Percentiles rank a stretch among this genome's conserved stretches.
phyloP scores from a whole-genome alignment of 2,329 filamentous ascomycete genomes.

The Nemania diffusa region DNA sequence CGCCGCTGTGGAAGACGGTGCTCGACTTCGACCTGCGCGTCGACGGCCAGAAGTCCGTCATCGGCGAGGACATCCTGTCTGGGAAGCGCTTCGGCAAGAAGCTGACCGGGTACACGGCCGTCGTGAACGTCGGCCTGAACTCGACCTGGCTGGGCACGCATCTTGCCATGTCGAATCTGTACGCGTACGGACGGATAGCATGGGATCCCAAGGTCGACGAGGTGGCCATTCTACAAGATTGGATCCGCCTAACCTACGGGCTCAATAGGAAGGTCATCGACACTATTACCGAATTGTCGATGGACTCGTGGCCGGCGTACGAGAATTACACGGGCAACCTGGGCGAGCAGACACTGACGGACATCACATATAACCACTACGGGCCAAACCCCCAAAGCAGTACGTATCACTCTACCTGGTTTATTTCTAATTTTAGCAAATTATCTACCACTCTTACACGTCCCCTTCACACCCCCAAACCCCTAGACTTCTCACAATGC shows the following conservation, averaged over 20 bases:
- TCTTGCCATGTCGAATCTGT: constrained; percentile 76
- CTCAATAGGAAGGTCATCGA: constrained; percentile 64
- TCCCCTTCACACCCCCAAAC: neutral
- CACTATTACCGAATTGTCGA: constrained; percentile 69
- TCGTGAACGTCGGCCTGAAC: constrained; percentile 74
- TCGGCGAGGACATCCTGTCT: constrained; percentile 67
- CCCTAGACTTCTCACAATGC: too few relatives aligned
- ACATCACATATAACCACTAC: constrained; percentile 74
- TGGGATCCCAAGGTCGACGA: constrained; percentile 68
- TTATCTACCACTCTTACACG: too few relatives aligned
- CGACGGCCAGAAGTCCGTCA: constrained; percentile 63
- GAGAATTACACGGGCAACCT: constrained; percentile 78
- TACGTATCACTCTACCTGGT: neutral
- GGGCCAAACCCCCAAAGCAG: constrained; percentile 72
- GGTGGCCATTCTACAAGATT: constrained; percentile 66
- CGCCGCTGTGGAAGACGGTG: constrained; percentile 75
- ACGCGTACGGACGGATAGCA: constrained; percentile 73
- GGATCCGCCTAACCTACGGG: constrained; percentile 75
- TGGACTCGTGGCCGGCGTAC: constrained; percentile 76
- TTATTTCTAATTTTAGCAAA: neutral
- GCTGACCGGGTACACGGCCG: constrained; percentile 71
- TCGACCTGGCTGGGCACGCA: constrained; percentile 76
- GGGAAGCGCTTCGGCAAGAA: constrained; percentile 67
- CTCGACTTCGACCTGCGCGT: constrained; percentile 74
- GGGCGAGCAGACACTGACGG: constrained; percentile 74